A percentile compares a stretch with the other conserved stretches of the same genome.
Conservation (phyloP, 2,329 filamentous ascomycete genomes). For the Talaromyces sp. region DNA sequence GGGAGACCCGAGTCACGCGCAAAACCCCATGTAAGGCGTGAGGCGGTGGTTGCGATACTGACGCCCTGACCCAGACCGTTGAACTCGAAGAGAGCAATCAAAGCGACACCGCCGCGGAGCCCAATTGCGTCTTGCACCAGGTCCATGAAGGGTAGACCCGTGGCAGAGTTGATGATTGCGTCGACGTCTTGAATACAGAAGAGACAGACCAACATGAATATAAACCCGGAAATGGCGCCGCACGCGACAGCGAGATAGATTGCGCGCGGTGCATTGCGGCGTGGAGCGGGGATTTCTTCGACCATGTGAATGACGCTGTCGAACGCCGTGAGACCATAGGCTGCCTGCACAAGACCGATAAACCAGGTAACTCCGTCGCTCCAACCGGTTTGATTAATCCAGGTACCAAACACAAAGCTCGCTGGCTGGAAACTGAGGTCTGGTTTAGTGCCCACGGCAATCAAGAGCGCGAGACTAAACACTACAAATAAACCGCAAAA, state of each 20-base stretch:
- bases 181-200: conserved; percentile 54
- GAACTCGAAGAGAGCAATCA: conserved; percentile 51
- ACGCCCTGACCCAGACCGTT: conserved; percentile 50
- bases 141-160: conserved; percentile 58
- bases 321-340: conserved; percentile 57
- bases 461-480: conserved; percentile 51
- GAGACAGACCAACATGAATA: conserved; percentile 55
- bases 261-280: conserved; percentile 49
- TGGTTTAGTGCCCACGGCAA: conserved; percentile 49
- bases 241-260: conserved; percentile 50
- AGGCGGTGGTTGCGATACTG: conserved; percentile 54
- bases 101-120: conserved; percentile 48
- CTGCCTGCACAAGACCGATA: conserved; percentile 55
- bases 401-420: conserved; percentile 52
- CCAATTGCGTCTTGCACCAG: conserved; percentile 55
- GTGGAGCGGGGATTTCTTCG: conserved; percentile 47
- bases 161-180: conserved; percentile 43
- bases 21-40: conserved; percentile 57
- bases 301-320: conserved; percentile 58
- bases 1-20: conserved; percentile 42
- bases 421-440: conserved; percentile 49
- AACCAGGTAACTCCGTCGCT: conserved; percentile 57
- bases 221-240: conserved; percentile 53
- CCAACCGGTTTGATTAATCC: conserved; percentile 55
- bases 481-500: conserved; percentile 54